These are phyloP conservation scores for Cicer chorassanicum DNA, from an alignment of 306 rosid genomes.

Conservation along the genomic window DNA sequence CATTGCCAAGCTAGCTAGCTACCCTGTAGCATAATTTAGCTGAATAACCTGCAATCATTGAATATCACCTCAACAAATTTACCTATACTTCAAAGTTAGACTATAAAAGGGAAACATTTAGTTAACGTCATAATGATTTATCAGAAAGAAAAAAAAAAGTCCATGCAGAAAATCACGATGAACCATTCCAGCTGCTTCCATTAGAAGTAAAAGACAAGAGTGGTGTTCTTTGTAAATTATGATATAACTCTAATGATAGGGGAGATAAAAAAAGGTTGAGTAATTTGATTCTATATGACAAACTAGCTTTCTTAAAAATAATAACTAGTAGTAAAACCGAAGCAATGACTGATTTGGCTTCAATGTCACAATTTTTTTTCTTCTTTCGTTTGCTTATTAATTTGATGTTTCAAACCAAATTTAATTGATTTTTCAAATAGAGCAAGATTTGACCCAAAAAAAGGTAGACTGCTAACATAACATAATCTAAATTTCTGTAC, in stretches of 20 bases:
- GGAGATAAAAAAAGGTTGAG: not conserved
- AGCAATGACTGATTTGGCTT: not conserved
- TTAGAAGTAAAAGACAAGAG: no score
- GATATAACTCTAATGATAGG: no score
- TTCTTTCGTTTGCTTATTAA: not conserved
- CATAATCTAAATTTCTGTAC: not conserved
- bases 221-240: no score
- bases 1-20: slow-evolving; percentile 73
- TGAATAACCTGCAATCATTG: slow-evolving; percentile 32
- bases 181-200: no score
- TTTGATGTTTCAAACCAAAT: not conserved
- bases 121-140: not conserved
- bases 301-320: not conserved
- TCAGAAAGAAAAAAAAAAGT: not conserved
- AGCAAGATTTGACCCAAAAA: not conserved
- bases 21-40: slow-evolving; percentile 45
- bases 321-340: not conserved
- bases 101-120: not conserved
- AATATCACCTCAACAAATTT: slow-evolving; percentile 24
- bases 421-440: not conserved
- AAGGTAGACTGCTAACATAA: not conserved
- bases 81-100: not conserved
- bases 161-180: no score
- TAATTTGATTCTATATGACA: not conserved
- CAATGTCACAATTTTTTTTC: not conserved